Percentiles rank a stretch among this genome's conserved stretches.
phyloP scores from a whole-genome alignment of 495 filamentous ascomycete species.

The Penicillium taxi region DNA sequence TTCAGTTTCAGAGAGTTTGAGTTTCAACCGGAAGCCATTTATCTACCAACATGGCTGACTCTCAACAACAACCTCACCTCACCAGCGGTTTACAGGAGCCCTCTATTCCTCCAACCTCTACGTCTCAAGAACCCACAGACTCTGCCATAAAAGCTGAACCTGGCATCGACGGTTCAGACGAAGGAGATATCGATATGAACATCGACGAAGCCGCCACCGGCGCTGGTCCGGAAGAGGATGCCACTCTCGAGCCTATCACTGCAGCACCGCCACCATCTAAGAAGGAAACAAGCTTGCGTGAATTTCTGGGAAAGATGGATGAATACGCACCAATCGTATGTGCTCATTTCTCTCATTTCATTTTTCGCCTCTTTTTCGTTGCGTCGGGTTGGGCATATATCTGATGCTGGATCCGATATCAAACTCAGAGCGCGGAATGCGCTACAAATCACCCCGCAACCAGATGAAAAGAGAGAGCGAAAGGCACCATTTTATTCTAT shows the following conservation, averaged over 20 bases:
- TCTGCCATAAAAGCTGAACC: slow-evolving; percentile 25
- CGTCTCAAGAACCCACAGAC: slow-evolving; percentile 6
- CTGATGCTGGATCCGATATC: not conserved
- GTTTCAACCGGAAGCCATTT: no score
- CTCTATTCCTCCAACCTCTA: slow-evolving; percentile 7
- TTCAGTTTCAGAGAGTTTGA: slow-evolving; percentile 5
- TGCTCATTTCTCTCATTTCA: slow-evolving; percentile 5
- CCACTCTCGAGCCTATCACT: slow-evolving; percentile 24
- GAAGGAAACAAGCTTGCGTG: slow-evolving; percentile 84
- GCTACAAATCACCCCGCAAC: no score
- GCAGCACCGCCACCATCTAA: slow-evolving; percentile 53
- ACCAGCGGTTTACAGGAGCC: slow-evolving; percentile 17
- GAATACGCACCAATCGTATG: slow-evolving; percentile 95
- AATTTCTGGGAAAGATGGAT: slow-evolving; percentile 93
- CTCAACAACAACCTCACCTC: slow-evolving; percentile 12
- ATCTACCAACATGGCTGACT: slow-evolving; percentile 15
- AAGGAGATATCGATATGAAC: slow-evolving; percentile 41
- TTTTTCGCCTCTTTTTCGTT: not conserved
- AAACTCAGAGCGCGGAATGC: no score
- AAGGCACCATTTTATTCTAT: no score
- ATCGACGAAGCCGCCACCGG: slow-evolving; percentile 14
- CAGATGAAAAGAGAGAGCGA: no score
- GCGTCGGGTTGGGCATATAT: no score
- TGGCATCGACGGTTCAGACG: slow-evolving; percentile 32
- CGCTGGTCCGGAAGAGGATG: slow-evolving; percentile 15